Evolutionary conservation across 2,329 filamentous ascomycete species (phyloP).

Genomic region (Aspergillus hiratsukae): DNA sequence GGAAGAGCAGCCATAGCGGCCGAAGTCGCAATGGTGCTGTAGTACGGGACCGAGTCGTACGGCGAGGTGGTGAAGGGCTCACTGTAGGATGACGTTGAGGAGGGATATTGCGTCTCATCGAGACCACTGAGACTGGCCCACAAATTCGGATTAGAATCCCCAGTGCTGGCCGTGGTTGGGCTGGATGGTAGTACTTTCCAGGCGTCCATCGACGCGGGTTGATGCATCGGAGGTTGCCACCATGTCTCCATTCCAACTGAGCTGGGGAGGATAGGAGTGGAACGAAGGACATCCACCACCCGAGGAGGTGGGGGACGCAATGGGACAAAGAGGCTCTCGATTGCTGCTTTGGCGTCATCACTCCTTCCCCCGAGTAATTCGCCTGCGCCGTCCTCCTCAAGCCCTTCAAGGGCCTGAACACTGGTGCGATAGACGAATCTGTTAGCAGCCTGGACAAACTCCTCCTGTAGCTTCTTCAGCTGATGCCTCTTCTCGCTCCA

Average conservation of each 20-base stretch:
- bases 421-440: slow-evolving; percentile 92
- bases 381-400: slow-evolving; percentile 93
- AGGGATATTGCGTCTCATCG: slow-evolving; percentile 68
- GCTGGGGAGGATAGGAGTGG: slow-evolving; percentile 79
- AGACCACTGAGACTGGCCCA: slow-evolving; percentile 72
- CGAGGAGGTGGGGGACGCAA: slow-evolving; percentile 82
- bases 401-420: slow-evolving; percentile 82
- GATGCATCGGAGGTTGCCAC: slow-evolving; percentile 72
- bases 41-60: slow-evolving; percentile 60
- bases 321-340: slow-evolving; percentile 78
- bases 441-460: slow-evolving; percentile 95
- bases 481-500: slow-evolving; percentile 97
- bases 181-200: slow-evolving; percentile 92
- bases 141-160: slow-evolving; percentile 66
- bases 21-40: slow-evolving; percentile 70
- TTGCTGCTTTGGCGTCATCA: slow-evolving; percentile 84
- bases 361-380: slow-evolving; percentile 88
- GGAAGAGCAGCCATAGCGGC: slow-evolving; percentile 72
- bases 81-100: slow-evolving; percentile 75
- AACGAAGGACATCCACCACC: slow-evolving; percentile 83
- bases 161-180: slow-evolving; percentile 67
- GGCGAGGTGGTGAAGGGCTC: slow-evolving; percentile 69
- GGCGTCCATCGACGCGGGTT: slow-evolving; percentile 69
- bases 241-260: slow-evolving; percentile 68
- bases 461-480: slow-evolving; percentile 94